Base-by-base conservation (phyloP, 2,329 filamentous ascomycete genomes). In the Penicillium sp. region DNA sequence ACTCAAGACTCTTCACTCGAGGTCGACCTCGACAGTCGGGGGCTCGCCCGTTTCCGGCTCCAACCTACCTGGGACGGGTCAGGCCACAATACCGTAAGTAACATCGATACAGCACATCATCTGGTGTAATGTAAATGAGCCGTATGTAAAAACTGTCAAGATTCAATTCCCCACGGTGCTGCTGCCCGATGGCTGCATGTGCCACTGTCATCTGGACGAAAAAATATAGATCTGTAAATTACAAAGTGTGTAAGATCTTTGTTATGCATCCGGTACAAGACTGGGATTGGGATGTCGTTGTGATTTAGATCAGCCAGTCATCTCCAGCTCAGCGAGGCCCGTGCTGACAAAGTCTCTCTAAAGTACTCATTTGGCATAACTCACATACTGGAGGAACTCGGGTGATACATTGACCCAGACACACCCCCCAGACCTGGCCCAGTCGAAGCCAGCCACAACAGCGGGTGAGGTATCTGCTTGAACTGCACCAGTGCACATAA, bases 331-430 rank as follows among this genome's bases (percentile, higher is more conserved):
- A 13, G 25, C 24, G 41, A 34, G 35, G 41, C 25, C 33, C 12
- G 35, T 7, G 24, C 34, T n/a, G 39, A 7, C 12, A 35, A 24
- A 39, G 55, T 57, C 53, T 48, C 53, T 49, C 4, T 36, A 29
- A 48, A 47, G 55, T 59, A 40, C 29, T 46, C 53, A 53, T 45
- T 5, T 9, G 42, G 43, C 43, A 38, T 42, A 39, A 12, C 34
- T 13, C 27, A 46, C 36, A 48, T 43, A 39, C 32, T 39, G 27
- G 38, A 55, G 48, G 50, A 47, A 59, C 56, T 32, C 47, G 32
- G 11, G 18, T 24, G 43, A 43, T 59, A 59, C 57, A 35, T 43
- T 37, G 45, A n/a, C 7, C 36, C 35, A n/a, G 33, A 13, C 12
- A 25, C n/a, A 12, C 7, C 35, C 41, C 35, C 32, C 41, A 32